Evolutionary conservation across 345 rosid genomes (phyloP).

Genomic region (Eucalyptus melliodora): DNA sequence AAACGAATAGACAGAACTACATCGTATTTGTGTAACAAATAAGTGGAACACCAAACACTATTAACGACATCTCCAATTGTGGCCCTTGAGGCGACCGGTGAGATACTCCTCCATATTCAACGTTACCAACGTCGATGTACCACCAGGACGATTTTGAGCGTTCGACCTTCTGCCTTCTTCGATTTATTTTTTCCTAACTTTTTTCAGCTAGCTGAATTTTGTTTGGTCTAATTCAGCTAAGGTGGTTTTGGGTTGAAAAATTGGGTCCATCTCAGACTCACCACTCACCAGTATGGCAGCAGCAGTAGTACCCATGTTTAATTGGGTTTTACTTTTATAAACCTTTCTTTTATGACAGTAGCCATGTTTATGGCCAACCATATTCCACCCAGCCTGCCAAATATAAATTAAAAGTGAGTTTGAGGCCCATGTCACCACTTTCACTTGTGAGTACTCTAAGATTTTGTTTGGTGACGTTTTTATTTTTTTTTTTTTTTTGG

Average conservation of each 20-base stretch:
- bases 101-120: too few relatives aligned
- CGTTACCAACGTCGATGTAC: too few relatives aligned
- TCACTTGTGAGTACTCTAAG: too few relatives aligned
- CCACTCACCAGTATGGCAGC: background rate
- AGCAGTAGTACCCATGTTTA: background rate
- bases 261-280: background rate
- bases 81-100: background rate
- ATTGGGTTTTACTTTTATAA: background rate
- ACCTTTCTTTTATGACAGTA: background rate
- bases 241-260: background rate
- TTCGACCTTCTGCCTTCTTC: background rate
- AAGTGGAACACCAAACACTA: background rate
- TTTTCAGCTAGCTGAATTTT: background rate
- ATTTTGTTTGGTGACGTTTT: too few relatives aligned
- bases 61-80: background rate
- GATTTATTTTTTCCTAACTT: too few relatives aligned
- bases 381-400: background rate
- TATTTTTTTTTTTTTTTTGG: accelerated
- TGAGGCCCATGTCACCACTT: background rate
- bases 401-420: background rate
- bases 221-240: too few relatives aligned
- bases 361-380: too few relatives aligned
- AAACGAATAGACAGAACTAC: background rate
- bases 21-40: background rate
- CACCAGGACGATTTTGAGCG: background rate